Evolutionary conservation across 148 eudicot species (phyloP).

Genomic region (Camellia lanceoleosa): DNA sequence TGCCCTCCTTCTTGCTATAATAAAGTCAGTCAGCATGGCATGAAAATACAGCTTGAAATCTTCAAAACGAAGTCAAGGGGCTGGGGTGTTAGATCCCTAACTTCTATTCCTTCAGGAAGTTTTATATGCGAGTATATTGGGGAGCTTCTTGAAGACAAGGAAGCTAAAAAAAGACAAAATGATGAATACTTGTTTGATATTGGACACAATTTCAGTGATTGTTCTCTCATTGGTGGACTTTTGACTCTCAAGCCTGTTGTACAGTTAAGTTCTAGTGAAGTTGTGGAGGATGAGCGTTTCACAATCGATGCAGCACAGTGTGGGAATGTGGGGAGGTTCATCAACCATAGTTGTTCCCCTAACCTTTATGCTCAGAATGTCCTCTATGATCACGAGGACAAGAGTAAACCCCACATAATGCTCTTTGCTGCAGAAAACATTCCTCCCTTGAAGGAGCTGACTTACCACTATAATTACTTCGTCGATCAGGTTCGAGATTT

Average conservation of each 20-base stretch:
- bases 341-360: conserved; percentile 90
- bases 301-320: conserved; percentile 75
- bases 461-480: conserved; percentile 73
- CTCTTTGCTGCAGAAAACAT: conserved; percentile 85
- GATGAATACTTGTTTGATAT: conserved; percentile 88
- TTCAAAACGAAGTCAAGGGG: conserved; percentile 82
- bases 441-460: conserved; percentile 79
- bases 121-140: conserved; percentile 92
- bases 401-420: conserved; percentile 87
- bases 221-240: conserved; percentile 33
- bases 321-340: conserved; percentile 84
- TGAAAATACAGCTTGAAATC: conserved; percentile 71
- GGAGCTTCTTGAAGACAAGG: conserved; percentile 79
- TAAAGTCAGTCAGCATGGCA: conserved; percentile 75
- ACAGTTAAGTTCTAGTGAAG: conserved; percentile 17
- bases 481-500: conserved; percentile 63
- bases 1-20: conserved; percentile 81
- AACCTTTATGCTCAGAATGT: conserved; percentile 90
- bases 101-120: conserved; percentile 74
- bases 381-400: conserved; percentile 77
- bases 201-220: conserved; percentile 63
- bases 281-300: conserved; percentile 56
- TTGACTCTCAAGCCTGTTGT: conserved; percentile 26
- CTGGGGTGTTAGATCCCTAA: conserved; percentile 82
- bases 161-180: conserved; percentile 68